These are phyloP conservation scores for Exsudoporus frostii DNA, from an alignment of 768 basidiomycete species.

Conservation along the genomic window DNA sequence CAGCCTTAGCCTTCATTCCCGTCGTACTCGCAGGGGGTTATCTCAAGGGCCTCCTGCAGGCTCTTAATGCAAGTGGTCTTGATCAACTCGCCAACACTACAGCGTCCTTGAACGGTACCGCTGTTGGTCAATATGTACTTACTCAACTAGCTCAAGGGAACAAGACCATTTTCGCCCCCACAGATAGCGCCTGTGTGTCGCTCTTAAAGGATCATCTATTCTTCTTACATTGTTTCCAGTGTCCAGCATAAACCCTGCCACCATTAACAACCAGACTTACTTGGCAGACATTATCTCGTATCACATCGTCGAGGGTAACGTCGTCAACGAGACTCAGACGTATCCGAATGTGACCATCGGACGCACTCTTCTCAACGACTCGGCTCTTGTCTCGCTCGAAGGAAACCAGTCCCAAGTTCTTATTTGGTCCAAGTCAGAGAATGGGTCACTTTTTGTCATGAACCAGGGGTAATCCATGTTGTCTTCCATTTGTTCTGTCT, in stretches of 20 bases:
- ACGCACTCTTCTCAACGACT: constrained; percentile 56
- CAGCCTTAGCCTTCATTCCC: constrained; percentile 24
- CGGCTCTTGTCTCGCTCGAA: constrained; percentile 49
- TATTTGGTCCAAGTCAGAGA: constrained; percentile 38
- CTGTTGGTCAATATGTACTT: constrained; percentile 43
- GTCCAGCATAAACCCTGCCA: not conserved
- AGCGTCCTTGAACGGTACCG: constrained; percentile 41
- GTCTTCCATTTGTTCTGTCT: not conserved
- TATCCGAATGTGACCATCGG: constrained; percentile 62
- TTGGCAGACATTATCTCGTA: constrained; percentile 53
- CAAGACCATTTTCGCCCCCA: constrained; percentile 56
- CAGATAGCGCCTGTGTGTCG: constrained; percentile 51
- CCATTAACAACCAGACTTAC: constrained; percentile 29
- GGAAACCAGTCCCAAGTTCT: constrained; percentile 58
- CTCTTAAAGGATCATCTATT: not conserved
- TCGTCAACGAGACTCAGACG: constrained; percentile 39
- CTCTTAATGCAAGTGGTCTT: constrained; percentile 40
- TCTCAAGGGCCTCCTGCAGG: constrained; percentile 33
- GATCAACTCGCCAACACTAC: constrained; percentile 41
- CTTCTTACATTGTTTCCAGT: constrained; percentile 12
- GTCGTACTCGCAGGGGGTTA: constrained; percentile 32
- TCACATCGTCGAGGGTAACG: constrained; percentile 54
- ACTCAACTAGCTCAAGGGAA: constrained; percentile 40
- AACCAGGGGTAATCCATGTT: constrained; percentile 44
- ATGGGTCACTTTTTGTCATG: constrained; percentile 42